Evolutionary conservation across 169 alveolate species (phyloP), one percentile per base, ranked within the genome.

Genomic region (Plasmodium reichenowi): DNA sequence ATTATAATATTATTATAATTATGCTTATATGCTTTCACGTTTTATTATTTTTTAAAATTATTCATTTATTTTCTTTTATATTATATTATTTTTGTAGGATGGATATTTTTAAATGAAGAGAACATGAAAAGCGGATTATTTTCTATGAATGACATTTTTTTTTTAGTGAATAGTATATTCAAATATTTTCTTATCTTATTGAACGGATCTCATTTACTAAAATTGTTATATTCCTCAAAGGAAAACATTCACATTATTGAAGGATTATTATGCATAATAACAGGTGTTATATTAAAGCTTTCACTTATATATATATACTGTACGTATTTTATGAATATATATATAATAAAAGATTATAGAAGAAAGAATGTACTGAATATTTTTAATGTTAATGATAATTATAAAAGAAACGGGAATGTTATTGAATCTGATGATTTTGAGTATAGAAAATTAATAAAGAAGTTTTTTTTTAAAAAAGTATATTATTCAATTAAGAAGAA

Each of bases 361-460:
- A 83, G 48, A 20, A 67, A 38, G 38, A 54, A 47, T 38, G 38
- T 83, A 13, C 17, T 83, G 8, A 67, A 52, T 43, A 68, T 56
- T 12, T 83, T 58, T 58, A 43, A 56, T 48, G 29, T 56, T 10
- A 68, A 60, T 48, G 10, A 38, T 38, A 38, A 38, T 38, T 38
- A 38, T 38, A 68, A 17, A 4, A 60, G 29, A 56, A 15, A 20
- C 4, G 45, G 72, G 54, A 56, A 59, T 22, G 38, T 47, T 13
- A 17, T 62, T 68, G 91, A 83, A 83, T 83, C 83, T 0, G 80
- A 67, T 9, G 91, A 83, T 52, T 83, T 83, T 56, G 91, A 83
- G 52, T 83, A 83, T 83, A 68, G 70, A 59, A 83, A 83, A 50
- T 68, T 83, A 58, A 83, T 83, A 54, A 68, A 83, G 74, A 26